Evolutionary conservation across 768 basidiomycete species (phyloP).

Genomic region (Pleurotus cornucopiae): DNA sequence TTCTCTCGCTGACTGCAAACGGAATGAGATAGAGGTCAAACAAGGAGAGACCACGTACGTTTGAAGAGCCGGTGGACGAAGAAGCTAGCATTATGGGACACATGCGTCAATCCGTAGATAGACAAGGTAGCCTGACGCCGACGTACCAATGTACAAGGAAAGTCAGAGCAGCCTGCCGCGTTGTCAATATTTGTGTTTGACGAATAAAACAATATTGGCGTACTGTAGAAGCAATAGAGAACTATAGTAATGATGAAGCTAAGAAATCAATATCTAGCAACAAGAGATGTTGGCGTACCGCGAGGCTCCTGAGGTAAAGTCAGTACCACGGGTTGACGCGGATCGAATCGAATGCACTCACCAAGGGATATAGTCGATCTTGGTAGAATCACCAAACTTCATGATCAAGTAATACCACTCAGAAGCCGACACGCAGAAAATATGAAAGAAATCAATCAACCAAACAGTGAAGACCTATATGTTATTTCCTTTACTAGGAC

Average conservation of each 20-base stretch:
- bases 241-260: neutral
- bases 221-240: too few species aligned
- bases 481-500: too few species aligned
- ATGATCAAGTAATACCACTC: conserved; percentile 8
- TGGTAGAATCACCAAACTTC: conserved; percentile 7
- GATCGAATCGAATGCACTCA: neutral
- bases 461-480: conserved; percentile 2
- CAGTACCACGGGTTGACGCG: neutral
- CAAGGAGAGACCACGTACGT: conserved; percentile 22
- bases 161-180: neutral
- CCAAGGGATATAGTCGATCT: conserved; percentile 9
- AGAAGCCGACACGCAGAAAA: conserved; percentile 3
- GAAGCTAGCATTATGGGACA: conserved; percentile 19
- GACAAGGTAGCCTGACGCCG: neutral
- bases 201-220: too few species aligned
- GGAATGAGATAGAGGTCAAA: neutral
- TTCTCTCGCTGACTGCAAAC: conserved; percentile 30
- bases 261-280: neutral
- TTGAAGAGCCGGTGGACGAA: conserved; percentile 34
- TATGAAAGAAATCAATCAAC: conserved; percentile 6
- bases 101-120: too few species aligned
- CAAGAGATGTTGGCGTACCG: neutral
- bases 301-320: conserved; percentile 5
- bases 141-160: conserved; percentile 10
- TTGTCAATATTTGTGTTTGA: neutral